Base-by-base conservation (phyloP, 2,329 filamentous ascomycete species). In the Trichoderma sp. region DNA sequence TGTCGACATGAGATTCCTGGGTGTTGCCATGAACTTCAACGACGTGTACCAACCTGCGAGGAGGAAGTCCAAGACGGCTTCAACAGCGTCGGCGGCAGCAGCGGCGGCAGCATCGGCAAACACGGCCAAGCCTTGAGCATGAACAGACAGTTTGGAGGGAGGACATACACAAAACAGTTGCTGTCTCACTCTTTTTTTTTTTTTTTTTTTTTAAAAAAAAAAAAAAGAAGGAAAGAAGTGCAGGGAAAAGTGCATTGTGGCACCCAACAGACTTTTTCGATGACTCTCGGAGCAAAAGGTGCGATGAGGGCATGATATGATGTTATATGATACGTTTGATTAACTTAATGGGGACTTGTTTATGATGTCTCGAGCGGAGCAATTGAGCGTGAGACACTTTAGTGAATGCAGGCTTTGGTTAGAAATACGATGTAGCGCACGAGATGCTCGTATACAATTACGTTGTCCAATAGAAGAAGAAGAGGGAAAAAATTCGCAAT, bases 21-120 rank as follows among this genome's bases (percentile, higher is more conserved):
- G 93, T 49, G 94, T 98, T 58, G 92, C 96, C 52, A 98, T 99
- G 93, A 99, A 98, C 81, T 99, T 98, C 81, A 99, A 99, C 80
- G 95, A 98, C 78, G 92, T 97, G 31, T 98, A 98, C 80, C 88
- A 92, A 80, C 92, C 93, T 16, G 87, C 90, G 56, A 85, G 89
- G 75, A 87, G 90, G 78, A 89, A 89, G 81, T 81, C 86, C 70
- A 85, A 83, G 79, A 63, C 75, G 5, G 71, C 73, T 14, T 72
- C 69, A 43, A 70, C 74, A 7, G 69, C 67, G 72, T n/a, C 72
- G 72, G 40, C 72, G 71, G 21, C 76, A 73, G 70, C 74, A 33
- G 56, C 56, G 11, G 27, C 75, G 73, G 43, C 73, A 21, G 72
- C 73, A 33, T 35, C 49, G 63, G 71, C 74, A 31, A 76, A 74